Evolutionary conservation across 768 basidiomycete genomes (phyloP), one percentile per base, ranked within the genome.

Genomic region (Kockovaella imperatae): DNA sequence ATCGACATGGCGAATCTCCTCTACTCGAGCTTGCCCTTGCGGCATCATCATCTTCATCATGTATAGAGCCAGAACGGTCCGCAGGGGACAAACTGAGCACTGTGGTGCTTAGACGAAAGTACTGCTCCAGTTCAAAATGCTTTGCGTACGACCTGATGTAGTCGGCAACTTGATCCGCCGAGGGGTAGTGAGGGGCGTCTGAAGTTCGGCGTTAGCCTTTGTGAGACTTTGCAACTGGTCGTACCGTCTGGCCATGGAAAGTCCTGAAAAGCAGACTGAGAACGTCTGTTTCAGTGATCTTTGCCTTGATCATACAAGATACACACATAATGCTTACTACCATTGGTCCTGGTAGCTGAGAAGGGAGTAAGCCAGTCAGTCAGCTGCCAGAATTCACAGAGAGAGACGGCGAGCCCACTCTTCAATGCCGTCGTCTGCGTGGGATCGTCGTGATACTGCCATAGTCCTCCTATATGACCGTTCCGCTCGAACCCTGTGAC

Each of bases 381-480:
- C 20, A 6, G 5, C 11, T 17, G 25, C n/a, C n/a, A n/a, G n/a
- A n/a, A n/a, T n/a, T n/a, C n/a, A n/a, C n/a, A n/a, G n/a, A n/a
- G n/a, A n/a, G n/a, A 13, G 8, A 32, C 15, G 6, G 30, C 3
- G 17, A 24, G 42, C 53, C 44, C 32, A 55, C 53, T 47, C 32
- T 43, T 47, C 34, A 50, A 20, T 2, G 47, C 53, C 14, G 49
- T 34, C 2, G 28, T 42, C 48, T 38, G 20, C 17, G 15, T n/a
- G 20, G 36, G 20, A 28, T 50, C 45, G 11, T 17, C 24, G 10
- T 21, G 35, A 7, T 25, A 55, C 18, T 28, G 7, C 53, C 53
- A 55, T 17, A 55, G 21, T 2, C 53, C 53, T n/a, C 53, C 53
- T 20, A 50, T 24, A 35, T 50, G 26, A 14, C 44, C 31, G 17